Base-by-base conservation (phyloP, 306 rosid species). In the Luffa aegyptiaca region DNA sequence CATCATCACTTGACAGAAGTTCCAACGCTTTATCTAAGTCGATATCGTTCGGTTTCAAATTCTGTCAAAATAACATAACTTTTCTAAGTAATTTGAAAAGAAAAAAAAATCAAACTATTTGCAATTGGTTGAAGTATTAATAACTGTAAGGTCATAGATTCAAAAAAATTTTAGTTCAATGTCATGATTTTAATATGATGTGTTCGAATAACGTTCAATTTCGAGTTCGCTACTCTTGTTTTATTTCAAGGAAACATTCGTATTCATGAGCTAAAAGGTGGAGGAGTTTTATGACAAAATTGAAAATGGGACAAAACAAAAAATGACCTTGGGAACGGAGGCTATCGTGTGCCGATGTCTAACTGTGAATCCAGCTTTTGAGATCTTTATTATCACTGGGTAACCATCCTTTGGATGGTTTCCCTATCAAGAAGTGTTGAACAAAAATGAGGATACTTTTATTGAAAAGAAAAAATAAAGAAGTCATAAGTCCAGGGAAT, bases 341-440 rank as follows among this genome's bases (percentile, higher is more conserved):
- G 90, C 93, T 46, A 73, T 84, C 57, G 86, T 78, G 35, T 85
- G 87, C 35, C 97, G 85, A 85, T 93, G 92, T 85, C 82, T 86
- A 82, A 95, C 81, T 10, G 83, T 49, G 82, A 89, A 87, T 76
- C 99, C 99, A 68, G 26, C 58, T 86, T 71, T 87, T 36, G 88
- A 85, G 65, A 90, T 83, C 89, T 84, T 91, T 79, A 95, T 53
- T 14, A 87, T 65, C 84, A 95, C 88, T 21, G 96, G 97, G 45
- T 79, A 89, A 71, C 96, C 98, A 86, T 91, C 97, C 69, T 72
- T 79, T 3, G 99, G 99, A 88, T 95, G 99, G 35, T 84, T 76
- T 58, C 99, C 99, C 99, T 95, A 68, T 56, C 53, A 55, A 9
- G 52, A 82, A 80, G 57, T 85, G 68, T 85, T 10, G n/a, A 75